Evolutionary conservation across 2,329 filamentous ascomycete species (phyloP), one percentile per base, ranked within the genome.

Genomic region (Fusarium continuum): DNA sequence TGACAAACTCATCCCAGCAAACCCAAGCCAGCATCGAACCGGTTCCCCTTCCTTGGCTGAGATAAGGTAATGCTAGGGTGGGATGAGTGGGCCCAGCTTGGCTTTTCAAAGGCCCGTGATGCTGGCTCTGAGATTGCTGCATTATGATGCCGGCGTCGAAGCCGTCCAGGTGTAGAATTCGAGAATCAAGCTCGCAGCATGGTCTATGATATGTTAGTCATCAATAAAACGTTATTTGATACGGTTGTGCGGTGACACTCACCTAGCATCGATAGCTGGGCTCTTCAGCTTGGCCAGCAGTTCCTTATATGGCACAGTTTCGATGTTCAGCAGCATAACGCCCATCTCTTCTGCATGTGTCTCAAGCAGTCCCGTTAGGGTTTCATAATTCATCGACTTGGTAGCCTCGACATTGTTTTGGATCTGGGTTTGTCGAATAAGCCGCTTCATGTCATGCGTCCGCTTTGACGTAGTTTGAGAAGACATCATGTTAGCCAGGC

Each of bases 1-100:
- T 60, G 20, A 60, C 56, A 8, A 60, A 60, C 0, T 60, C 56
- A 0, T 60, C 56, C 56, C 56, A 60, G 9, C 56, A 60, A 6
- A 60, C 56, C 56, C 55, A 60, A 0, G 56, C 56, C 2, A 60
- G 10, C 56, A 60, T 60, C 2, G 56, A 60, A 1, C 56, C 47
- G 3, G 19, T 3, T 2, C 56, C 55, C 1, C 47, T 40, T n/a
- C 26, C 35, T 16, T 46, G 50, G n/a, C 41, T 60, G 8, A 60
- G 56, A 16, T 47, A 60, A 4, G 55, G 56, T 1, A 60, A 34
- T 0, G 56, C 55, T 3, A 60, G 55, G 2, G 23, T 26, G 4
- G 56, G 56, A 25, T 60, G 55, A 1, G 17, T 11, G 1, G 46
- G 47, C 0, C 56, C 56, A 0, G 47, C n/a, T 23, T 47, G 56